Evolutionary conservation across 1,284 basidiomycete genomes (phyloP).

Genomic region (Apiotrichum veenhuisii): DNA sequence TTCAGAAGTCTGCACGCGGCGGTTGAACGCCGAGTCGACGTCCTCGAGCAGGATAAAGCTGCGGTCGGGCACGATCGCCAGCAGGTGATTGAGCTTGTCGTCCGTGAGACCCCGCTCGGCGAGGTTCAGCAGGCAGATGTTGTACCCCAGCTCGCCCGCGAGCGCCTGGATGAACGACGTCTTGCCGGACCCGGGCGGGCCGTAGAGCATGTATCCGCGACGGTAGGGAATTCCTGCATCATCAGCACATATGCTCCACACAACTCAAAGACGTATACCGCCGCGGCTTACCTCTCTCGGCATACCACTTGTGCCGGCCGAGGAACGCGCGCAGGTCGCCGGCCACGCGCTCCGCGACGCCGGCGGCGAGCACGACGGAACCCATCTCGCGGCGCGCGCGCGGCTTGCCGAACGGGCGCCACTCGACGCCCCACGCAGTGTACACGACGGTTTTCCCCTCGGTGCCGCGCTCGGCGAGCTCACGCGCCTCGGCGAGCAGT

Average conservation of each 20-base stretch:
- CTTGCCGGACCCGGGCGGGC: constrained; percentile 96
- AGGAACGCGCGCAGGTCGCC: constrained; percentile 80
- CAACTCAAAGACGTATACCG: not conserved
- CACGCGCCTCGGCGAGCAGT: constrained; percentile 80
- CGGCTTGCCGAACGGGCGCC: constrained; percentile 93
- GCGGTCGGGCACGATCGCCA: constrained; percentile 89
- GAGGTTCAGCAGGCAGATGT: constrained; percentile 93
- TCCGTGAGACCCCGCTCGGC: constrained; percentile 95
- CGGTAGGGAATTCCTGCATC: constrained; percentile 95
- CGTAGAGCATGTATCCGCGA: constrained; percentile 89
- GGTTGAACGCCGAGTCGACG: constrained; percentile 95
- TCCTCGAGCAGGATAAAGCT: constrained; percentile 94
- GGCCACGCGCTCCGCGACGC: constrained; percentile 73
- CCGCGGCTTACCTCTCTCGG: constrained; percentile 71
- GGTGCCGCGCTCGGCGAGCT: constrained; percentile 76
- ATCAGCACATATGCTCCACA: no score
- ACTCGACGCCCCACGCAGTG: constrained; percentile 94
- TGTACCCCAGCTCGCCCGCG: constrained; percentile 86
- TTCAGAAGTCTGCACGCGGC: constrained; percentile 78
- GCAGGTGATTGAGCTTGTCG: constrained; percentile 90
- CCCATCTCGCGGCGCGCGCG: constrained; percentile 78
- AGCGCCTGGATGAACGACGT: constrained; percentile 98
- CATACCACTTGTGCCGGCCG: constrained; percentile 85
- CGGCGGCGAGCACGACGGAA: constrained; percentile 88
- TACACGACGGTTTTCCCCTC: constrained; percentile 95